A percentile compares a stretch with the other conserved stretches of the same genome.
These are phyloP conservation scores for Sporothrix globosa DNA, from an alignment of 2,329 filamentous ascomycete species.

Conservation along the genomic window DNA sequence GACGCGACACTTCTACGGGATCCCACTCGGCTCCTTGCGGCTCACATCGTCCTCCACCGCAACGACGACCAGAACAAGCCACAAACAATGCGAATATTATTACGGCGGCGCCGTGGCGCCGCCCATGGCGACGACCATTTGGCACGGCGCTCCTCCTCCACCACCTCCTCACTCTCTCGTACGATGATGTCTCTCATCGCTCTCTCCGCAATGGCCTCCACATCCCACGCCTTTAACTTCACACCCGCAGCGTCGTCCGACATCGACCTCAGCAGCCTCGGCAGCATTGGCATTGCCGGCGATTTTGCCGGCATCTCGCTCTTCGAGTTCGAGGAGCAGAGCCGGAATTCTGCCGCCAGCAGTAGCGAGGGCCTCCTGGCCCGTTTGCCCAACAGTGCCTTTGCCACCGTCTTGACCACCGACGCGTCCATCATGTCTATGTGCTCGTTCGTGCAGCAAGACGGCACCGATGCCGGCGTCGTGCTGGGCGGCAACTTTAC, in stretches of 20 bases:
- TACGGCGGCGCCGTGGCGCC: conserved; percentile 47
- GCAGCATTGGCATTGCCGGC: conserved; percentile 81
- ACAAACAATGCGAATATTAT: conserved; percentile 54
- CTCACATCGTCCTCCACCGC: background rate
- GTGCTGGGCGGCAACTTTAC: conserved; percentile 96
- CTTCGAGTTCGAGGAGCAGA: conserved; percentile 83
- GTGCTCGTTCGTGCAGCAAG: conserved; percentile 72
- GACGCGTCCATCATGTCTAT: conserved; percentile 87
- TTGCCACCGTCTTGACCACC: conserved; percentile 72
- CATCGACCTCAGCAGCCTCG: conserved; percentile 77
- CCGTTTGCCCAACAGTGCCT: conserved; percentile 81
- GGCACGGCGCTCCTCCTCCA: conserved; percentile 42
- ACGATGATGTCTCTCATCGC: conserved; percentile 43
- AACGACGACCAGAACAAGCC: background rate
- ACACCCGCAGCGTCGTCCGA: conserved; percentile 67
- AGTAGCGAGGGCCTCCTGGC: conserved; percentile 80
- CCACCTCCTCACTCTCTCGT: conserved; percentile 27
- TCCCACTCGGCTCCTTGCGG: background rate
- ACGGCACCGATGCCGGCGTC: conserved; percentile 71
- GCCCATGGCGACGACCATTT: conserved; percentile 35
- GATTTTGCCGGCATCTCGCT: conserved; percentile 91
- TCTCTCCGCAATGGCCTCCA: conserved; percentile 48
- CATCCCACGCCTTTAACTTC: conserved; percentile 59
- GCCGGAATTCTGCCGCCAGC: conserved; percentile 68
- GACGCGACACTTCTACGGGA: conserved; percentile 4